phyloP scores from a whole-genome alignment of 148 eudicot species.

The Chenopodium formosanum region DNA sequence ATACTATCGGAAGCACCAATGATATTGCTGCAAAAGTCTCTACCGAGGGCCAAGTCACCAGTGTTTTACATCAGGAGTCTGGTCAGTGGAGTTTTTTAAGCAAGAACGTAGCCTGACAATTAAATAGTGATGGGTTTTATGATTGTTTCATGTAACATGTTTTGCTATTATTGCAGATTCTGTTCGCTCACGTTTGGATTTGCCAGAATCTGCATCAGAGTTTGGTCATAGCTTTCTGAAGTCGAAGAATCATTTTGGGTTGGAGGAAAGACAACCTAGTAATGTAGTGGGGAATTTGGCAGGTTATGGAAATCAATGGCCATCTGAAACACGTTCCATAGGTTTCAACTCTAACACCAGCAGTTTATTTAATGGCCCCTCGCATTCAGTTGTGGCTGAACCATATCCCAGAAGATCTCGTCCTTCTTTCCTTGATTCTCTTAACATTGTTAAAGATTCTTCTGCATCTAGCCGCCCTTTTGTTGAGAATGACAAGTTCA shows the following conservation, averaged over 20 bases:
- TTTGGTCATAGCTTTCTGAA: slow-evolving; percentile 28
- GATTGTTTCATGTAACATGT: not conserved
- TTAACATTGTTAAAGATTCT: slow-evolving; percentile 53
- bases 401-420: slow-evolving; percentile 56
- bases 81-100: slow-evolving; percentile 31
- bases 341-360: slow-evolving; percentile 36
- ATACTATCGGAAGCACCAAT: slow-evolving; percentile 28
- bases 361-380: slow-evolving; percentile 35
- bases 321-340: slow-evolving; percentile 41
- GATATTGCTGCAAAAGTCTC: slow-evolving; percentile 27
- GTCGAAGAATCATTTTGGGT: slow-evolving; percentile 30
- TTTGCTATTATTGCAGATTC: slow-evolving; percentile 37
- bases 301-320: slow-evolving; percentile 37
- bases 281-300: slow-evolving; percentile 30
- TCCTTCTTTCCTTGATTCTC: slow-evolving; percentile 91
- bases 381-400: slow-evolving; percentile 42
- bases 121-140: not conserved
- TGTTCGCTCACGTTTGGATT: slow-evolving; percentile 22
- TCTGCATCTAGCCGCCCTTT: slow-evolving; percentile 34
- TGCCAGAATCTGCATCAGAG: slow-evolving; percentile 28
- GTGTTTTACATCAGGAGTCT: slow-evolving; percentile 30
- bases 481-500: slow-evolving; percentile 37
- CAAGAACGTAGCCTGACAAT: slow-evolving; percentile 3
- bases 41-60: slow-evolving; percentile 34
- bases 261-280: slow-evolving; percentile 42